These are phyloP conservation scores for Yarrowia sp. DNA, from an alignment of 805 yeast genomes.

Conservation along the genomic window DNA sequence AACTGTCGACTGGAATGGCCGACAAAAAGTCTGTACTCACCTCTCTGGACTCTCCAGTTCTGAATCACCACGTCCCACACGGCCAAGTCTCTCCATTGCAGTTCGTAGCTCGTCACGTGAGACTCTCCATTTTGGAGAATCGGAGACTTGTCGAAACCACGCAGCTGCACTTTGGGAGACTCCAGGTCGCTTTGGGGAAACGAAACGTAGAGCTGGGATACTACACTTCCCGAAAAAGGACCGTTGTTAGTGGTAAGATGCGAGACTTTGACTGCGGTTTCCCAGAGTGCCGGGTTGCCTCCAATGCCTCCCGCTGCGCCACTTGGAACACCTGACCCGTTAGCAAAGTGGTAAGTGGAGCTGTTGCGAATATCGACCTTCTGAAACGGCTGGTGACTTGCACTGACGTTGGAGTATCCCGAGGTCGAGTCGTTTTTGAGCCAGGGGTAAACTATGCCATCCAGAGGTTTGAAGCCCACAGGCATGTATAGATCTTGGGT, in stretches of 20 bases:
- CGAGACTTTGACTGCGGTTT: constrained; percentile 55
- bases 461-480: constrained; percentile 60
- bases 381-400: constrained; percentile 37
- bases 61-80: constrained; percentile 63
- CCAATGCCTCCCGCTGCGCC: constrained; percentile 60
- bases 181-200: constrained; percentile 52
- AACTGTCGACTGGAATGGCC: constrained; percentile 45
- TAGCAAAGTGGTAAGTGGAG: background rate
- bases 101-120: constrained; percentile 53
- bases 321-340: constrained; percentile 48
- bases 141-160: constrained; percentile 65
- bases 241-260: constrained; percentile 59
- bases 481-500: constrained; percentile 55
- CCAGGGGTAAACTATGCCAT: constrained; percentile 62
- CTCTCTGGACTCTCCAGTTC: constrained; percentile 54
- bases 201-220: constrained; percentile 61
- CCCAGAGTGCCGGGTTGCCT: constrained; percentile 68
- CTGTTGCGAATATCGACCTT: too few relatives aligned
- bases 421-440: background rate
- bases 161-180: constrained; percentile 58
- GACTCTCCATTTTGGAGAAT: constrained; percentile 55
- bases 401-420: background rate
- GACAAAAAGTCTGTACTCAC: background rate
- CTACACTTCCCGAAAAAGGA: constrained; percentile 55
- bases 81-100: constrained; percentile 61